These are phyloP conservation scores for Phlegmacium glaucopus DNA, from an alignment of 768 basidiomycete species.

Conservation along the genomic window DNA sequence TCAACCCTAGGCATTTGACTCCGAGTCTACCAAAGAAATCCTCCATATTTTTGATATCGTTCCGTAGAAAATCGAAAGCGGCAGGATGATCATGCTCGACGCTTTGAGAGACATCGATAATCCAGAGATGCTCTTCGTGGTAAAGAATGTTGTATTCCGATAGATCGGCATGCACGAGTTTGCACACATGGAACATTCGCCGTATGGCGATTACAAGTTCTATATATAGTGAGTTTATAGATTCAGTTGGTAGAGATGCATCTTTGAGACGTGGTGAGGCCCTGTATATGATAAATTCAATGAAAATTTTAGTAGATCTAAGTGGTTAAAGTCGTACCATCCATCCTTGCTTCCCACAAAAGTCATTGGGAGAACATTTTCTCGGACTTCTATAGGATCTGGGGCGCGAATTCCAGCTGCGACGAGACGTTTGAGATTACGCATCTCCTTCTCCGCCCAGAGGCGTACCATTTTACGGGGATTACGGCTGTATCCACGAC, in stretches of 20 bases:
- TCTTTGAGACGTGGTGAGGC: conserved; percentile 94
- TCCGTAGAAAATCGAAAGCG: conserved; percentile 93
- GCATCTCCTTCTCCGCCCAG: conserved; percentile 99
- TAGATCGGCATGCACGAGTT: conserved; percentile 95
- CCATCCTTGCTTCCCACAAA: conserved; percentile 83
- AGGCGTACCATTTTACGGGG: conserved; percentile 98
- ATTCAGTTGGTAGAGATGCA: conserved; percentile 49
- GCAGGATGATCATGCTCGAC: conserved; percentile 98
- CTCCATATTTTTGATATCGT: conserved; percentile 88
- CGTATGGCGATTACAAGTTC: conserved; percentile 81
- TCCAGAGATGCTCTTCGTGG: conserved; percentile 75
- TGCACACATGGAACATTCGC: conserved; percentile 85
- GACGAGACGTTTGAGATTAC: conserved; percentile 83
- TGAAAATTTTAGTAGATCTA: conserved; percentile 3
- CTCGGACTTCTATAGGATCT: conserved; percentile 87
- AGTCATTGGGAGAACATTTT: conserved; percentile 95
- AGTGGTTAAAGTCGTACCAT: conserved; percentile 51
- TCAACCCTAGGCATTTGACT: conserved; percentile 71
- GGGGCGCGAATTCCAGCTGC: conserved; percentile 86
- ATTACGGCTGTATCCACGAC: conserved; percentile 86
- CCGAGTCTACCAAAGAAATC: conserved; percentile 85
- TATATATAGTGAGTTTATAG: conserved; percentile 61
- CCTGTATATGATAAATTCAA: conserved; percentile 38
- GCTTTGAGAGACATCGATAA: conserved; percentile 98
- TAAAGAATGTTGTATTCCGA: conserved; percentile 98